Evolutionary conservation across 345 rosid genomes (phyloP).

Genomic region (Citrus trifoliata): DNA sequence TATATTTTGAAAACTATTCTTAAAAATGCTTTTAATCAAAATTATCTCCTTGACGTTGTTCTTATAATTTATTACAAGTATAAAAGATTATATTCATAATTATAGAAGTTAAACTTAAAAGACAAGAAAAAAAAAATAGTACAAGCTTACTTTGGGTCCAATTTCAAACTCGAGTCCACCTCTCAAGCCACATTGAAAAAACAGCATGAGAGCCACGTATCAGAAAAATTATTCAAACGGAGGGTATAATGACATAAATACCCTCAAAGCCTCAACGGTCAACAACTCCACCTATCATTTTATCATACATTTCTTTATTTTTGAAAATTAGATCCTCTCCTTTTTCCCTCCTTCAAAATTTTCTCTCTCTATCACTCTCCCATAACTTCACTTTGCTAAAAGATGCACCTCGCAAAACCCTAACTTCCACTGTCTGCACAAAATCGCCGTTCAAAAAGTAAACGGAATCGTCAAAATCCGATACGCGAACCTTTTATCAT

Average conservation of each 20-base stretch:
- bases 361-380: slow-evolving; percentile 7
- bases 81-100: too few species aligned
- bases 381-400: background rate
- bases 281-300: slow-evolving; percentile 4
- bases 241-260: background rate
- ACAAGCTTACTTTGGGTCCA: too few species aligned
- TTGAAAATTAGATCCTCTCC: slow-evolving; percentile 23
- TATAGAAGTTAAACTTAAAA: too few species aligned
- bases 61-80: too few species aligned
- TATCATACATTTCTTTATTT: slow-evolving; percentile 17
- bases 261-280: slow-evolving; percentile 1
- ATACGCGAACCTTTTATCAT: slow-evolving; percentile 21
- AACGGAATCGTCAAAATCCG: background rate
- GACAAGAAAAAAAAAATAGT: too few species aligned
- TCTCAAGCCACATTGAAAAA: too few species aligned
- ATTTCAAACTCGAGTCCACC: too few species aligned
- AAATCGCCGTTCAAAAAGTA: background rate
- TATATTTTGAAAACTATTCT: too few species aligned
- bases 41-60: too few species aligned
- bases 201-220: background rate
- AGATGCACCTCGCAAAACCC: slow-evolving; percentile 20
- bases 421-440: background rate
- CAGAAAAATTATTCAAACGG: background rate
- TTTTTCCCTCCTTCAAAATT: slow-evolving; percentile 40
- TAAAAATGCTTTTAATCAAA: too few species aligned